These are phyloP conservation scores for Kalaharituber pfeilii DNA, from an alignment of 2,329 filamentous ascomycete genomes.

Conservation along the genomic window DNA sequence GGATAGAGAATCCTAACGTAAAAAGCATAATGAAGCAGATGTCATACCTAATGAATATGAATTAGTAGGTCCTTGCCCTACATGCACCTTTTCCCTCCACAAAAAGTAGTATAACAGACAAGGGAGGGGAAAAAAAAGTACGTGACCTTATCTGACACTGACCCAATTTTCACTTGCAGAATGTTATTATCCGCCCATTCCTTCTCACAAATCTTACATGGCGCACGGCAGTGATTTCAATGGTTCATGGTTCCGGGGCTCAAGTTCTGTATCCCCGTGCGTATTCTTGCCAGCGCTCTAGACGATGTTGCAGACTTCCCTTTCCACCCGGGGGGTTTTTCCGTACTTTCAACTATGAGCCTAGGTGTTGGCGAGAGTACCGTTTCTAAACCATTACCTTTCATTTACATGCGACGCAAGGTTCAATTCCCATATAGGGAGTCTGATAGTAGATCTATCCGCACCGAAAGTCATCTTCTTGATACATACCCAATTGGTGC, in stretches of 20 bases:
- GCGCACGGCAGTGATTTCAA: too few relatives aligned
- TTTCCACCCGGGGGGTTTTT: constrained; percentile 63
- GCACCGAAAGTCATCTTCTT: background rate
- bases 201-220: constrained; percentile 67
- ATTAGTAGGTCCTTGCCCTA: constrained; percentile 31
- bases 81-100: too few relatives aligned
- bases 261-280: constrained; percentile 65
- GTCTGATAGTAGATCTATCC: background rate
- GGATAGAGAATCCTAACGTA: constrained; percentile 52
- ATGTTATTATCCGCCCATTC: constrained; percentile 69
- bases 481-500: background rate
- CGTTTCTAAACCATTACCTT: background rate
- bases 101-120: too few relatives aligned
- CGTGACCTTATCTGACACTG: background rate
- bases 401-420: background rate
- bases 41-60: constrained; percentile 60
- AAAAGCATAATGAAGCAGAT: constrained; percentile 61
- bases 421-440: background rate
- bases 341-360: constrained; percentile 56
- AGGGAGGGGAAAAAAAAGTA: too few relatives aligned
- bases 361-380: constrained; percentile 51
- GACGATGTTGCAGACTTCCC: constrained; percentile 77
- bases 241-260: constrained; percentile 27
- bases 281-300: constrained; percentile 48
- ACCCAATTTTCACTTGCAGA: constrained; percentile 27